Conservation (phyloP, 208 protist species). For the Leishmania major region DNA sequence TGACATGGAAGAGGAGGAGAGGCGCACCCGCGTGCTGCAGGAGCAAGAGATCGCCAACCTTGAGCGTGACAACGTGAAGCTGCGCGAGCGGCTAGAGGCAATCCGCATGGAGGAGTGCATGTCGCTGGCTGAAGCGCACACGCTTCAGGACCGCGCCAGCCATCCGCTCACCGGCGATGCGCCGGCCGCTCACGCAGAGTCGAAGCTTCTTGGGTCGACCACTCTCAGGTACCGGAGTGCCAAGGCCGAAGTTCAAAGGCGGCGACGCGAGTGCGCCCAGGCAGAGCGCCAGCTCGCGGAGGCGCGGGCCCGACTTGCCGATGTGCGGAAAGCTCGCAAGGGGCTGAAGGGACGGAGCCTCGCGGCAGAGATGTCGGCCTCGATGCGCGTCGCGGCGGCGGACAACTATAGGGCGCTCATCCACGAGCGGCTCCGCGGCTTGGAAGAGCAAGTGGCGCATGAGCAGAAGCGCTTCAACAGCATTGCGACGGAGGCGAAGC, state of each 20-base stretch:
- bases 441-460: slow-evolving; percentile 90
- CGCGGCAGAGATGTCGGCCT: slow-evolving; percentile 6
- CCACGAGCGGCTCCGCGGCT: slow-evolving; percentile 69
- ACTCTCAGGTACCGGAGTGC: slow-evolving; percentile 56
- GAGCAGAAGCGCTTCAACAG: slow-evolving; percentile 88
- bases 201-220: slow-evolving; percentile 55
- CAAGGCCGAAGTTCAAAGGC: slow-evolving; percentile 39
- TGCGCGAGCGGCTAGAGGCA: slow-evolving; percentile 54
- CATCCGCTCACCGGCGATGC: slow-evolving; percentile 4
- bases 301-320: slow-evolving; percentile 28
- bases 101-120: slow-evolving; percentile 80
- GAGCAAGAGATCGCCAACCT: slow-evolving; percentile 71
- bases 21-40: slow-evolving; percentile 58
- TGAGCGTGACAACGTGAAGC: slow-evolving; percentile 48
- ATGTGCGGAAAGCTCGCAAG: slow-evolving; percentile 27
- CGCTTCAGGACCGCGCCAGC: slow-evolving; percentile 3
- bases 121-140: slow-evolving; percentile 31
- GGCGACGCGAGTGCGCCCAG: slow-evolving; percentile 51
- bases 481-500: slow-evolving; percentile 76
- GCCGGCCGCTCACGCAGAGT: slow-evolving; percentile 20
- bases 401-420: slow-evolving; percentile 28
- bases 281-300: slow-evolving; percentile 43
- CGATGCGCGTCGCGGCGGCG: slow-evolving; percentile 8
- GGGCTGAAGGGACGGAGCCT: slow-evolving; percentile 11
- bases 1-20: slow-evolving; percentile 74